Percentiles rank a stretch among this genome's conserved stretches.
Evolutionary conservation across 495 filamentous ascomycete genomes (phyloP).

Genomic region (Cercophora sp.): DNA sequence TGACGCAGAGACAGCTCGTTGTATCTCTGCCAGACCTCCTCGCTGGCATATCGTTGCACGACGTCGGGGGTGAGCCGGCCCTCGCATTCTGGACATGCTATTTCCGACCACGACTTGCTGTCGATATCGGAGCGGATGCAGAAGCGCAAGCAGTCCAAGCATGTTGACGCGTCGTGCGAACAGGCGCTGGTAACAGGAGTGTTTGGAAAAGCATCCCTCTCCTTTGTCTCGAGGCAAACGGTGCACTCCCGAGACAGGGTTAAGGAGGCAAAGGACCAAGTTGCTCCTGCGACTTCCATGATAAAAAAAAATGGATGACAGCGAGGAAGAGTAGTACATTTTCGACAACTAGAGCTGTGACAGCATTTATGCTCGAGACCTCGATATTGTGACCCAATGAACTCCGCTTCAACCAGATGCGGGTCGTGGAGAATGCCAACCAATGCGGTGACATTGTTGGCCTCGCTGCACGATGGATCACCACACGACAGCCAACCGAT

Average conservation of each 20-base stretch:
- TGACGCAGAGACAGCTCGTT: background rate
- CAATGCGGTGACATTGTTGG: too few species aligned
- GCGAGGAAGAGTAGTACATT: too few species aligned
- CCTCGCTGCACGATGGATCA: too few species aligned
- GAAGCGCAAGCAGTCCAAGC: constrained; percentile 4
- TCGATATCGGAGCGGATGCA: constrained; percentile 1
- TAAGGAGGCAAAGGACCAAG: background rate
- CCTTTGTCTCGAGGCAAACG: constrained; percentile 11
- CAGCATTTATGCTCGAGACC: too few species aligned
- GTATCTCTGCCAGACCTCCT: background rate
- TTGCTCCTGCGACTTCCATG: too few species aligned
- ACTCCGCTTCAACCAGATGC: too few species aligned
- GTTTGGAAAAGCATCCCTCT: background rate
- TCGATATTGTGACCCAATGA: too few species aligned
- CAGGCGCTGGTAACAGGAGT: background rate
- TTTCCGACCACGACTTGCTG: background rate
- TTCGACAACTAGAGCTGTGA: too few species aligned
- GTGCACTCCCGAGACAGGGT: constrained; percentile 5
- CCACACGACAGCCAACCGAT: too few species aligned
- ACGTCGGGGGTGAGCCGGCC: background rate
- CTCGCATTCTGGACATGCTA: constrained; percentile 9
- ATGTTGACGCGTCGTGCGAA: background rate
- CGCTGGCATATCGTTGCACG: constrained; percentile 3
- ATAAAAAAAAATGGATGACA: too few species aligned
- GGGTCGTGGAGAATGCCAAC: too few species aligned